phyloP scores from a whole-genome alignment of 2,329 filamentous ascomycete genomes.

The Aschersonia sp. region DNA sequence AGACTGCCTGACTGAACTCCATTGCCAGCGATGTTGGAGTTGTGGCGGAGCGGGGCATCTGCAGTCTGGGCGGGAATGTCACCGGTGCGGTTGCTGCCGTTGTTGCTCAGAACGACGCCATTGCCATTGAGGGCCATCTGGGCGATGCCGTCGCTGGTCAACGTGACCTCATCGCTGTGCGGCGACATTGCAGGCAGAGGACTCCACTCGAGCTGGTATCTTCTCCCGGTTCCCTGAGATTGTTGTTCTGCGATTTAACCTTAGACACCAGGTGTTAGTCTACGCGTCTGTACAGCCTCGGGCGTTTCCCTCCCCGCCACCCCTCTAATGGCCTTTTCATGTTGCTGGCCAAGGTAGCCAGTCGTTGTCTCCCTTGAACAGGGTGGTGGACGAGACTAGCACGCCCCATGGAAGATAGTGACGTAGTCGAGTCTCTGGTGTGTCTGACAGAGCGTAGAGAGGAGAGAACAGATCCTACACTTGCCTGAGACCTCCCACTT shows the following conservation, averaged over 20 bases:
- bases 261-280: too few species aligned
- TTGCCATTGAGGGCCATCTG: slow-evolving; percentile 4
- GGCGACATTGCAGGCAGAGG: slow-evolving; percentile 15
- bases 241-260: too few species aligned
- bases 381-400: neutral
- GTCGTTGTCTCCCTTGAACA: neutral
- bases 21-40: slow-evolving; percentile 4
- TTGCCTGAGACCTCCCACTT: too few species aligned
- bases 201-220: neutral
- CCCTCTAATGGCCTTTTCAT: too few species aligned
- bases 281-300: too few species aligned
- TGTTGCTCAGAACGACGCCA: slow-evolving; percentile 2
- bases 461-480: too few species aligned
- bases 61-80: neutral
- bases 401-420: neutral
- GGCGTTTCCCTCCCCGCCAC: too few species aligned
- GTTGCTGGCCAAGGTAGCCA: neutral
- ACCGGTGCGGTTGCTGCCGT: slow-evolving; percentile 1
- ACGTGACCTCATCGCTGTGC: slow-evolving; percentile 16
- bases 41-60: slow-evolving; percentile 2
- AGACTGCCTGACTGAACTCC: slow-evolving; percentile 1
- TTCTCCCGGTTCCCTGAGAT: neutral
- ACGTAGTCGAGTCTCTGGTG: neutral
- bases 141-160: slow-evolving; percentile 12
- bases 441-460: neutral